Evolutionary conservation across 257 asterid genomes (phyloP), one percentile per base, ranked within the genome.

Genomic region (Solanum sejunctum): DNA sequence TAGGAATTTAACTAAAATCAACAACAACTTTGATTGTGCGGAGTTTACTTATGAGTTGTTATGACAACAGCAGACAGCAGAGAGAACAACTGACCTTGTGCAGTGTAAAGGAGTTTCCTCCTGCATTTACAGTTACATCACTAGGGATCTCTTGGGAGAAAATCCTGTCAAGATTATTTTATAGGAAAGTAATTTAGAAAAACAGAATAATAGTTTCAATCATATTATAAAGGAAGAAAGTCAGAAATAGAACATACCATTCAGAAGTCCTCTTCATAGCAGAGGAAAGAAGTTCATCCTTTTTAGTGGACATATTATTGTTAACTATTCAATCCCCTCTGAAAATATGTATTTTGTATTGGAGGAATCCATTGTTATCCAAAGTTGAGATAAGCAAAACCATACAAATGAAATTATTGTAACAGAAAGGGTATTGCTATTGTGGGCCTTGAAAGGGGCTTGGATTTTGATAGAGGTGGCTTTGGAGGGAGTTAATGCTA

Each of bases 201-300:
- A 23, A 77, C 36, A 77, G 43, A 49, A 73, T 21, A 45, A 47
- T 1, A 16, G 8, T 11, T 47, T 47, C 39, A 45, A 45, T 72
- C 21, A 47, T 47, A 75, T 9, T 20, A 45, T 8, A 20, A 73
- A 12, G 12, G 21, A 9, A 73, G n/a, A 23, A 81, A 81, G 32
- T 36, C 11, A 11, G 84, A 70, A 18, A 81, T 28, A 23, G 85
- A 78, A 32, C 86, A 75, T 86, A 95, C 99, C 99, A 95, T 73
- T 95, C 97, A 49, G 95, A 91, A 41, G 98, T 95, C 82, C 99
- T 91, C 95, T 90, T 89, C 97, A 93, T 91, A 88, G 95, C 95
- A 87, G 94, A 75, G 52, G 96, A 92, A 64, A 95, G 93, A 28
- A 88, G 91, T 51, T 91, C 94, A 79, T 95, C 92, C 87, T 91